Evolutionary conservation across 2,329 filamentous ascomycete genomes (phyloP).

Genomic region (Xylaria digitata): DNA sequence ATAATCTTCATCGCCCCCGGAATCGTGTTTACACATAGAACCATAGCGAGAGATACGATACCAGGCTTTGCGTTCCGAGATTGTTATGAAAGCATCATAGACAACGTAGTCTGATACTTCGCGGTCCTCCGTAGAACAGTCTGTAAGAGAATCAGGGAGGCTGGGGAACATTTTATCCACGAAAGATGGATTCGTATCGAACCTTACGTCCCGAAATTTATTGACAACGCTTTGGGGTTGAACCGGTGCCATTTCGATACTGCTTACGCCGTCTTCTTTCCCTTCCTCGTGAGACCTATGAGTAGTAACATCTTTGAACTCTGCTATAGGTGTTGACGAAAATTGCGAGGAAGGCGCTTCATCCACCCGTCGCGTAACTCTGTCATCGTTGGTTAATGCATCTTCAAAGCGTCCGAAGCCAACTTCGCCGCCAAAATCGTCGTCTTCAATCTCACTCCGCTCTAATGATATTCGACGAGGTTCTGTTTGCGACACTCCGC

Average conservation of each 20-base stretch:
- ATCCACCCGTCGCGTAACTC: neutral
- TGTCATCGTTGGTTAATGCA: conserved; percentile 29
- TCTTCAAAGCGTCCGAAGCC: conserved; percentile 51
- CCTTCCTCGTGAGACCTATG: conserved; percentile 6
- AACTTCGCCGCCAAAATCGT: conserved; percentile 6
- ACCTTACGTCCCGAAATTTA: conserved; percentile 47
- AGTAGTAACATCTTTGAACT: conserved; percentile 9
- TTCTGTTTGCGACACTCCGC: conserved; percentile 17
- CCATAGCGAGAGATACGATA: conserved; percentile 72
- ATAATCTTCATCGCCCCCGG: conserved; percentile 70
- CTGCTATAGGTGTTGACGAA: conserved; percentile 42
- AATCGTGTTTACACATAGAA: conserved; percentile 66
- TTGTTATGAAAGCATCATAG: conserved; percentile 64
- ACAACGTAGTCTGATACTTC: conserved; percentile 61
- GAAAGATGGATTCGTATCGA: conserved; percentile 40
- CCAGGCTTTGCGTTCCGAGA: conserved; percentile 72
- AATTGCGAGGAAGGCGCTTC: conserved; percentile 27
- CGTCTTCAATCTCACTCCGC: conserved; percentile 25
- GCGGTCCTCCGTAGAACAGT: conserved; percentile 33
- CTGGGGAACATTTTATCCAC: conserved; percentile 52
- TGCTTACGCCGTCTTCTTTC: neutral
- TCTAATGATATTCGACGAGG: conserved; percentile 29
- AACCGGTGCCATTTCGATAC: conserved; percentile 15
- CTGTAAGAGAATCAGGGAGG: conserved; percentile 20
- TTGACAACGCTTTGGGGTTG: conserved; percentile 43